These are phyloP conservation scores for Trichosporon coremiiforme DNA, from an alignment of 1,284 basidiomycete species.

Conservation along the genomic window DNA sequence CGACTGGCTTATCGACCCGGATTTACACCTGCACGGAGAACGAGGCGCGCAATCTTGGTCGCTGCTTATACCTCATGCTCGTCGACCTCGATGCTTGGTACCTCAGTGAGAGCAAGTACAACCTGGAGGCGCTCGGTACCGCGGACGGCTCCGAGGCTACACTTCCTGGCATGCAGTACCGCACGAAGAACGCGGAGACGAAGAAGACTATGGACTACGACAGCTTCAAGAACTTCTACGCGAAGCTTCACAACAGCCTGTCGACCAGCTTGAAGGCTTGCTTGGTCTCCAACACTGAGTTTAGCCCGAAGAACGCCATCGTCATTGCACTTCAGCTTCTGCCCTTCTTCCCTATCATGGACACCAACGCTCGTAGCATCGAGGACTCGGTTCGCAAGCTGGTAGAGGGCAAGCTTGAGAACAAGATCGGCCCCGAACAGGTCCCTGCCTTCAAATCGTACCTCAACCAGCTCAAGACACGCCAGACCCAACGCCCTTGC, in stretches of 20 bases:
- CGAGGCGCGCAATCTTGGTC: conserved; percentile 92
- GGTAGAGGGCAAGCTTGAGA: conserved; percentile 65
- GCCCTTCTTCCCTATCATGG: conserved; percentile 76
- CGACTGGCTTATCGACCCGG: conserved; percentile 77
- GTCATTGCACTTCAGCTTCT: conserved; percentile 85
- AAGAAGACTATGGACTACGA: conserved; percentile 65
- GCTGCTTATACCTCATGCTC: conserved; percentile 78
- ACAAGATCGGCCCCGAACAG: conserved; percentile 42
- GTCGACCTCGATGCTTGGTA: conserved; percentile 77
- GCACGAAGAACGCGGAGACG: conserved; percentile 57
- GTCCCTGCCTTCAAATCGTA: conserved; percentile 42
- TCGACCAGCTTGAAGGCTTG: conserved; percentile 35
- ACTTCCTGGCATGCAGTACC: conserved; percentile 62
- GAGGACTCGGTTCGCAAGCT: conserved; percentile 69
- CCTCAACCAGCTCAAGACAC: conserved; percentile 39
- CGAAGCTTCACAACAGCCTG: conserved; percentile 80
- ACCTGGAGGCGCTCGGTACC: conserved; percentile 57
- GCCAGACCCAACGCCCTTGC: conserved; percentile 37
- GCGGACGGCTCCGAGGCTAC: conserved; percentile 37
- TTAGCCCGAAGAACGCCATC: conserved; percentile 82
- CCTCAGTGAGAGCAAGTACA: conserved; percentile 62
- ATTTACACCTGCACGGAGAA: conserved; percentile 93
- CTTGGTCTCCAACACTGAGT: conserved; percentile 57
- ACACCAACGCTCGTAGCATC: conserved; percentile 62
- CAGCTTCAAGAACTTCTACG: conserved; percentile 69